These are phyloP conservation scores for Microsporum ferrugineum DNA, from an alignment of 2,329 filamentous ascomycete genomes.

Conservation along the genomic window DNA sequence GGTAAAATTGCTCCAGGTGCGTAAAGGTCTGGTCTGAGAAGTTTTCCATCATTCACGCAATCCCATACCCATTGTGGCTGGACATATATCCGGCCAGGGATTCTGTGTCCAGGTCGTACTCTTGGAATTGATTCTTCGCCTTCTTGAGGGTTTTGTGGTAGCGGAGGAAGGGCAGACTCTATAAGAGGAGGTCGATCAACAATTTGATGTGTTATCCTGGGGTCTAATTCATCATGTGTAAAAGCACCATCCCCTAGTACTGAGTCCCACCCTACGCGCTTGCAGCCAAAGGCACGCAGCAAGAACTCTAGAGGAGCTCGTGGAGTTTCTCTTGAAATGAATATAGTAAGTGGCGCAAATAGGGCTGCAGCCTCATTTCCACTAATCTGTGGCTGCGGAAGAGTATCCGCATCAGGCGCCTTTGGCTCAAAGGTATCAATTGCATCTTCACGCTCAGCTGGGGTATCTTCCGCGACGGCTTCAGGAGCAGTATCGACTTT, in stretches of 20 bases:
- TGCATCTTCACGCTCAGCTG: constrained; percentile 42
- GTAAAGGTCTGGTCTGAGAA: constrained; percentile 78
- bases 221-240: constrained; percentile 77
- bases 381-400: constrained; percentile 63
- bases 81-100: constrained; percentile 84
- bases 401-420: constrained; percentile 70
- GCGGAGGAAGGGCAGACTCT: constrained; percentile 40
- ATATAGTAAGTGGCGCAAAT: constrained; percentile 83
- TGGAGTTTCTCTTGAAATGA: constrained; percentile 85
- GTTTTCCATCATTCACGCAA: constrained; percentile 79
- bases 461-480: constrained; percentile 31
- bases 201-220: constrained; percentile 88
- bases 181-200: constrained; percentile 74
- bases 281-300: constrained; percentile 87
- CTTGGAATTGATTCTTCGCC: constrained; percentile 38
- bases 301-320: constrained; percentile 85
- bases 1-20: constrained; percentile 80
- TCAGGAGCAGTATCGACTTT: constrained; percentile 34
- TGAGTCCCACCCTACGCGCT: constrained; percentile 86
- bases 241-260: constrained; percentile 86
- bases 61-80: constrained; percentile 99
- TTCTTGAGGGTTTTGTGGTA: constrained; percentile 35
- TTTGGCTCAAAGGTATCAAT: constrained; percentile 89
- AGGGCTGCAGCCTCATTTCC: constrained; percentile 60
- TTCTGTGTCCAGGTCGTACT: constrained; percentile 53